Evolutionary conservation across 2,329 filamentous ascomycete species (phyloP).

Genomic region (Huntiella omanensis): DNA sequence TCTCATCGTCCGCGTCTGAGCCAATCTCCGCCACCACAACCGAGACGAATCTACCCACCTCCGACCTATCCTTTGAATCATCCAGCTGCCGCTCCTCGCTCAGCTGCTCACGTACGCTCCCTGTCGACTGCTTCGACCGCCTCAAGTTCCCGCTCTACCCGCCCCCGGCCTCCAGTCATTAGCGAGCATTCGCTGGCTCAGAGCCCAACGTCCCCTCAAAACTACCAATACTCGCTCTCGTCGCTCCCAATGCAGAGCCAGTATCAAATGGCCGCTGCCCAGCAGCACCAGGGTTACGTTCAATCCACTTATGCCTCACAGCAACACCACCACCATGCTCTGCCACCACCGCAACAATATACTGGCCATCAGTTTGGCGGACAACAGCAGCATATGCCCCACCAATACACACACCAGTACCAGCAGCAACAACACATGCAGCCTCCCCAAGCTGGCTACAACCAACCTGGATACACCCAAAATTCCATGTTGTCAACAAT

Average conservation of each 20-base stretch:
- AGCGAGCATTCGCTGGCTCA: conserved; percentile 8
- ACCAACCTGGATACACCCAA: conserved; percentile 14
- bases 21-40: too few relatives aligned
- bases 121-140: conserved; percentile 35
- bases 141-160: conserved; percentile 16
- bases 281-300: conserved; percentile 2
- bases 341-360: conserved; percentile 8
- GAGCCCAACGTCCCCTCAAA: conserved; percentile 2
- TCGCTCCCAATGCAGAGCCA: conserved; percentile 4
- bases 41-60: neutral
- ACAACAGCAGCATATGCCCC: conserved; percentile 2
- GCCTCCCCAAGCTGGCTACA: conserved; percentile 13
- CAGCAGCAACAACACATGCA: conserved; percentile 8
- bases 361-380: neutral
- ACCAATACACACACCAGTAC: conserved; percentile 2
- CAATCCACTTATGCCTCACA: conserved; percentile 1
- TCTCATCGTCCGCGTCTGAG: too few relatives aligned
- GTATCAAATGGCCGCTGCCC: conserved; percentile 5
- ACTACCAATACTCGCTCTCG: conserved; percentile 4
- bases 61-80: neutral
- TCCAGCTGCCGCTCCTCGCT: conserved; percentile 2
- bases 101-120: conserved; percentile 24
- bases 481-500: conserved; percentile 14
- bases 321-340: neutral
- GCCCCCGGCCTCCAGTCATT: conserved; percentile 5